Evolutionary conservation across 1,284 basidiomycete species (phyloP).

Genomic region (Ganoderma lucidum): DNA sequence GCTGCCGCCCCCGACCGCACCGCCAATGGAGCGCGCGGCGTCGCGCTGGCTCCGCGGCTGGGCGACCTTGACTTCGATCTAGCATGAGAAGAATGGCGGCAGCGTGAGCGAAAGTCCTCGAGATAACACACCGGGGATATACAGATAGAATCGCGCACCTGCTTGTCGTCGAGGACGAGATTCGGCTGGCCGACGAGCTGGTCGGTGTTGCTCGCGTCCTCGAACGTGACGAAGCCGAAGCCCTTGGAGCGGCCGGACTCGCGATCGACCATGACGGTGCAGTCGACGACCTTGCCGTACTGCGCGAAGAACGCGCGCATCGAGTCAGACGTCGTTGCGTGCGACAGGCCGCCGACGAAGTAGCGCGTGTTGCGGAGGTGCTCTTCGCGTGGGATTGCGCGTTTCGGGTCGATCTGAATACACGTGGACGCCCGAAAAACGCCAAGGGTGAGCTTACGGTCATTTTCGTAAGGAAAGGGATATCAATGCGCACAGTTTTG

Average conservation of each 20-base stretch:
- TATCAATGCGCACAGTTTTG: conserved; percentile 54
- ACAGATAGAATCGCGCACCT: conserved; percentile 49
- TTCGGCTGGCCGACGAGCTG: conserved; percentile 75
- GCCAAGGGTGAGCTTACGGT: background rate
- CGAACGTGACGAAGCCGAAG: conserved; percentile 94
- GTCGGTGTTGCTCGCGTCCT: conserved; percentile 77
- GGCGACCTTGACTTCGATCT: conserved; percentile 91
- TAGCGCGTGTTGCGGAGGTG: conserved; percentile 85
- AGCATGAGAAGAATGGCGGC: background rate
- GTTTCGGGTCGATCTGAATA: conserved; percentile 91
- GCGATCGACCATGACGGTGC: conserved; percentile 94
- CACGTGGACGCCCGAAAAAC: background rate
- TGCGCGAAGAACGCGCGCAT: conserved; percentile 83
- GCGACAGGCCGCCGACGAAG: conserved; percentile 89
- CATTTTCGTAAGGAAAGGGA: background rate
- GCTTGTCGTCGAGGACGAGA: conserved; percentile 81
- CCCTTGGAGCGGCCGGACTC: conserved; percentile 92
- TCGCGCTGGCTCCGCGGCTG: conserved; percentile 80
- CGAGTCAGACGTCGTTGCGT: conserved; percentile 80
- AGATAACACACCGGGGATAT: conserved; percentile 15
- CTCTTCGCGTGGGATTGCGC: conserved; percentile 91
- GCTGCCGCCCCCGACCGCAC: conserved; percentile 26
- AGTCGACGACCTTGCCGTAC: conserved; percentile 87
- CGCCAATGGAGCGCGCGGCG: conserved; percentile 46
- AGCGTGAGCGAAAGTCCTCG: background rate